Evolutionary conservation across 352 stramenopile genomes (phyloP), one percentile per base, ranked within the genome.

Genomic region (Phytophthora ramorum): DNA sequence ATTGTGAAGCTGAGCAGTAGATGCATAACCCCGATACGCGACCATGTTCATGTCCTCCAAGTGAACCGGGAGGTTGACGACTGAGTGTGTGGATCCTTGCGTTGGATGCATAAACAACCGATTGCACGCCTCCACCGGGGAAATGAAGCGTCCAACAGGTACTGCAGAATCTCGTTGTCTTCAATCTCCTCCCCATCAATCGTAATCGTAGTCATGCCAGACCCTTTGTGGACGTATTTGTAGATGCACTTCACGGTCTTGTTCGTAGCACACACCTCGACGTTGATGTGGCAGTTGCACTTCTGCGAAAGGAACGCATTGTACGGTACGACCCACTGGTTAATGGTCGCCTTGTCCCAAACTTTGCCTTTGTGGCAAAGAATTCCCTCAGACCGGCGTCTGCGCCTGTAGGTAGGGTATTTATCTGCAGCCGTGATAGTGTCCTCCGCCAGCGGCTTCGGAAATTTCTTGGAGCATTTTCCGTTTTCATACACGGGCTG

Each of bases 231-330:
- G 2, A 84, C 65, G 44, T 93, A 90, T 48, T 82, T 75, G 71
- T 81, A 79, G 0, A 94, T 54, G 53, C 90, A 89, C 63, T 89
- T 88, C 28, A 87, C 26, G 0, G 75, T 69, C 6, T 26, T 47
- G 19, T 76, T 58, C 14, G 61, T 70, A 2, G 48, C 56, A 51
- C 78, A 83, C 8, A 87, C 74, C 46, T 90, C 72, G 4, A 88
- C 65, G 56, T 84, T 87, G 58, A 85, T 85, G 58, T 90, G 85
- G 24, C 75, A 85, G n/a, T 79, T 54, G 51, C 74, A 92, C 57
- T 80, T 85, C 4, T 72, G 47, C 1, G 72, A 65, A 1, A 92
- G 55, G 38, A 75, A 90, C 2, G 74, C 61, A 43, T 87, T 90
- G 68, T 91, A 90, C 5, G 78, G 76, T 0, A 91, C 80, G 2